Evolutionary conservation across 1,284 basidiomycete genomes (phyloP), one percentile per base, ranked within the genome.

Genomic region (Tilletia walkeri): DNA sequence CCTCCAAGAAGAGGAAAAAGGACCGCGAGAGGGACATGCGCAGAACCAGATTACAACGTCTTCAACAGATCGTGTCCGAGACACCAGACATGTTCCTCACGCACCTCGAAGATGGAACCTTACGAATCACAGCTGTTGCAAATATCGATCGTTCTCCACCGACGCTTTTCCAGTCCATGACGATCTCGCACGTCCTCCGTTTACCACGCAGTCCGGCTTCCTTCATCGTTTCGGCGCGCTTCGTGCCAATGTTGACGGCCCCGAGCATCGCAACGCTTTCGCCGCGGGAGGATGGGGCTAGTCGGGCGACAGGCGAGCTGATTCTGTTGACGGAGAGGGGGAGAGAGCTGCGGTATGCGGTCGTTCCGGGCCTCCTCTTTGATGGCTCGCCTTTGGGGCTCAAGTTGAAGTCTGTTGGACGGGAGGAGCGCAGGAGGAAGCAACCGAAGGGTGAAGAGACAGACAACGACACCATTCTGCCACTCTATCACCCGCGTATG

Each of bases 71-170:
- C 39, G 45, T 66, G 4, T 20, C 41, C 12, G 65, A 66, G 1
- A 49, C 24, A 20, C 65, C 65, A n/a, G 65, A 66, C 24, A 16
- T 66, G 45, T 66, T 66, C 65, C 47, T 66, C 41, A 48, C 41
- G 7, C 18, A 47, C 65, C n/a, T 47, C 41, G 45, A 30, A 18
- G 65, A 47, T 24, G 65, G 65, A 4, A 48, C 45, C 12, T 18
- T 66, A 4, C 36, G 24, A 16, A 49, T 66, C 45, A 66, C 20
- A 34, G 65, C 65, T 3, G 45, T 66, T 4, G 65, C 65, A 4
- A 66, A 66, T 45, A 48, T 66, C 65, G 65, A 66, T 30, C 39
- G 65, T 3, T 48, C 45, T 24, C 65, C 65, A 18, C 65, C 65
- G 9, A 66, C 65, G 14, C 30, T 66, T 7, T 34, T 66, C 14